Percentiles rank a stretch among this genome's conserved stretches.
Evolutionary conservation across 2,329 filamentous ascomycete genomes (phyloP).

Genomic region (Colletotrichum liaoningense): DNA sequence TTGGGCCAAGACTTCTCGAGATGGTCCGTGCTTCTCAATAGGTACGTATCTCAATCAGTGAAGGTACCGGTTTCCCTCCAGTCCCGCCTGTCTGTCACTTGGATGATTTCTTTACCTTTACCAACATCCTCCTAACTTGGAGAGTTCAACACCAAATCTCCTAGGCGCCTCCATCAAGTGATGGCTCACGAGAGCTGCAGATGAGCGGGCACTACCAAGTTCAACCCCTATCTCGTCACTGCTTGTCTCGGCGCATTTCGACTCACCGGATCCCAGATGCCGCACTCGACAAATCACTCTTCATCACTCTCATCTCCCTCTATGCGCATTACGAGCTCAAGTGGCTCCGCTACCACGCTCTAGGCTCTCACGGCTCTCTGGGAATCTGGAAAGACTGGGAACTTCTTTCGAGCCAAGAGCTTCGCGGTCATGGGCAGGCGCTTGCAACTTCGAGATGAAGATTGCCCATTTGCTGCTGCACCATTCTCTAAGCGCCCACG

Average conservation of each 20-base stretch:
- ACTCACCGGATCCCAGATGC: conserved; percentile 30
- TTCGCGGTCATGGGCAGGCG: conserved; percentile 31
- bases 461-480: conserved; percentile 30
- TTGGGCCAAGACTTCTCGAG: neutral
- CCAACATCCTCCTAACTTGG: neutral
- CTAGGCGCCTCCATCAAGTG: conserved; percentile 27
- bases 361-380: conserved; percentile 20
- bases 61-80: neutral
- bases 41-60: neutral
- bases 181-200: conserved; percentile 17
- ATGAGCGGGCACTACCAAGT: conserved; percentile 6
- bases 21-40: neutral
- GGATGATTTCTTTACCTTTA: neutral
- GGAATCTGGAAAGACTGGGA: neutral
- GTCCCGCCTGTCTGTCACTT: neutral
- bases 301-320: conserved; percentile 18
- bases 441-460: conserved; percentile 31
- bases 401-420: conserved; percentile 27
- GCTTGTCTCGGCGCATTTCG: conserved; percentile 26
- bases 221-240: neutral
- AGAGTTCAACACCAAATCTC: neutral
- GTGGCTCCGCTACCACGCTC: conserved; percentile 20
- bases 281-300: conserved; percentile 14
- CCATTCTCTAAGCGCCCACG: conserved; percentile 36
- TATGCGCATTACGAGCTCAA: conserved; percentile 22